phyloP scores from a whole-genome alignment of 1,139 yeast genomes.

The Saccharomyces hybrid region DNA sequence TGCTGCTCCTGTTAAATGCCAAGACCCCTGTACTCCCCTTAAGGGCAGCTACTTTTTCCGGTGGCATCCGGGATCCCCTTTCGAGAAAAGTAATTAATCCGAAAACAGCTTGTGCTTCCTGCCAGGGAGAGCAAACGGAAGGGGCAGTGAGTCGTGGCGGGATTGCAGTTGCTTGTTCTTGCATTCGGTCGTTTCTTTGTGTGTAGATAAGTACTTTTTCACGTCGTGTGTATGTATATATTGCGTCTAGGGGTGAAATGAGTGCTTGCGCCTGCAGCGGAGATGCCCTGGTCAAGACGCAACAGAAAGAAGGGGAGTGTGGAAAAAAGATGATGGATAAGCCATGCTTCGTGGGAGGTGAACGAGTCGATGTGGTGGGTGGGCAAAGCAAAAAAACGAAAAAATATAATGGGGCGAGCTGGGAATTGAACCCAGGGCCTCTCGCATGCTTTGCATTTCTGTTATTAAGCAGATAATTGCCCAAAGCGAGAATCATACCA shows the following conservation, averaged over 20 bases:
- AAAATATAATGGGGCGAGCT: conserved; percentile 7
- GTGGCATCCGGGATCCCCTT: neutral
- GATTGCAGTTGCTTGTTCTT: no score
- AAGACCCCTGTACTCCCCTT: neutral
- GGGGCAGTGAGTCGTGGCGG: neutral
- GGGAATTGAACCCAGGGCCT: conserved; percentile 10
- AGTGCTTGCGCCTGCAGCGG: no score
- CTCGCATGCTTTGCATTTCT: conserved; percentile 6
- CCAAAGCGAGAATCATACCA: conserved; percentile 10
- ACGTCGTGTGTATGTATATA: no score
- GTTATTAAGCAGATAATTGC: neutral
- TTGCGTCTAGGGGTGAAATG: no score
- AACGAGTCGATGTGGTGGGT: no score
- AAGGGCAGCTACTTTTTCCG: neutral
- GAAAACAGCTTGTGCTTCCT: neutral
- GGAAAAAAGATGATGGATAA: no score
- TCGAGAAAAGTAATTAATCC: conserved; percentile 1
- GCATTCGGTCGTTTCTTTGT: no score
- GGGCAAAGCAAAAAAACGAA: no score
- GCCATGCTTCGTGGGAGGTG: no score
- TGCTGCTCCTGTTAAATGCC: neutral
- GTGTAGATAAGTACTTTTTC: no score
- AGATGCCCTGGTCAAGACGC: no score
- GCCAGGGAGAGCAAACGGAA: neutral
- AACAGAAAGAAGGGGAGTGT: no score